Conservation (phyloP, 805 yeast genomes). For the Barnettozyma botsteinii region DNA sequence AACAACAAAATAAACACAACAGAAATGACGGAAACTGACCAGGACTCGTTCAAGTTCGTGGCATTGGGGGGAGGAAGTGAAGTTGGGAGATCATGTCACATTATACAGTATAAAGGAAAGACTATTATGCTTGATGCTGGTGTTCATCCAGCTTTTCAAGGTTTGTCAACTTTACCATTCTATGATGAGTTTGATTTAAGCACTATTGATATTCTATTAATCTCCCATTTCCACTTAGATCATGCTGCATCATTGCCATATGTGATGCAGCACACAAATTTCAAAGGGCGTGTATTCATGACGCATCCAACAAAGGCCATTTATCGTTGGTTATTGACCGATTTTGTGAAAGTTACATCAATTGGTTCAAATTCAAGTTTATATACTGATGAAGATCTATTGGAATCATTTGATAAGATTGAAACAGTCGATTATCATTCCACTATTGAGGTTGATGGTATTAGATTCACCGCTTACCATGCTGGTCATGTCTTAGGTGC, state of each 20-base stretch:
- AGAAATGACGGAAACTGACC: not conserved
- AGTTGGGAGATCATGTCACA: slow-evolving; percentile 95
- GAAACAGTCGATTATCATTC: slow-evolving; percentile 96
- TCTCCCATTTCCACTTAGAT: slow-evolving; percentile 94
- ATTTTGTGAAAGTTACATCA: slow-evolving; percentile 85
- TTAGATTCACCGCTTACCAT: slow-evolving; percentile 94
- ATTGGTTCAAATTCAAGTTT: slow-evolving; percentile 43
- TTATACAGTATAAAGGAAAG: slow-evolving; percentile 86
- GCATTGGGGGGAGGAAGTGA: slow-evolving; percentile 98
- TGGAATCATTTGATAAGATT: slow-evolving; percentile 79
- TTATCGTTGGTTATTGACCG: slow-evolving; percentile 90
- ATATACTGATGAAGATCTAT: slow-evolving; percentile 86
- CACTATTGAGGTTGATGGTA: slow-evolving; percentile 89
- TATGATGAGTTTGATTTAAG: slow-evolving; percentile 92
- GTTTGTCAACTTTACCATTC: slow-evolving; percentile 87
- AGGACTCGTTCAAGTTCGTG: slow-evolving; percentile 54
- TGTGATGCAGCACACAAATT: slow-evolving; percentile 94
- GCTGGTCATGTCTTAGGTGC: slow-evolving; percentile 99
- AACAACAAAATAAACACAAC: too few species aligned
- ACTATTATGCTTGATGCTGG: slow-evolving; percentile 98
- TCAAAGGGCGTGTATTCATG: slow-evolving; percentile 96
- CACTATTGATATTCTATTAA: slow-evolving; percentile 76
- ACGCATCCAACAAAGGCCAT: slow-evolving; percentile 99
- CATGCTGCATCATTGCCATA: slow-evolving; percentile 98
- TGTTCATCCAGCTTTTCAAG: slow-evolving; percentile 91